These are phyloP conservation scores for Hypomontagnella monticulosa DNA, from an alignment of 495 filamentous ascomycete genomes.

Conservation along the genomic window DNA sequence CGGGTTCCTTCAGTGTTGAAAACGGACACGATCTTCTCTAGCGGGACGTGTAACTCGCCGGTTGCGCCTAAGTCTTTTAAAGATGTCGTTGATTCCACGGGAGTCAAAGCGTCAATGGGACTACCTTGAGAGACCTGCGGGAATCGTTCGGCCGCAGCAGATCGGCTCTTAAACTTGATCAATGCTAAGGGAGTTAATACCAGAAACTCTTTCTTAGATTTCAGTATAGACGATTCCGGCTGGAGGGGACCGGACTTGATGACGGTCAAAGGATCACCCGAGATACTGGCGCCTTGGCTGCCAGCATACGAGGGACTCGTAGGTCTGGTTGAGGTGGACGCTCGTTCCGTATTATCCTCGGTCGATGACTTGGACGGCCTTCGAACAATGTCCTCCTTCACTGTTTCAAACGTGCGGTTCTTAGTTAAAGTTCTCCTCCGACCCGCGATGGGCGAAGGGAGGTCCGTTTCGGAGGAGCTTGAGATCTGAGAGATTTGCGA, in stretches of 20 bases:
- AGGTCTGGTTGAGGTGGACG: slow-evolving; percentile 41
- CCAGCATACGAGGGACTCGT: slow-evolving; percentile 41
- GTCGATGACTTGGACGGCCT: slow-evolving; percentile 41
- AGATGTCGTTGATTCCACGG: slow-evolving; percentile 39
- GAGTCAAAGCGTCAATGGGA: slow-evolving; percentile 15
- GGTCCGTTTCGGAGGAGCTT: slow-evolving; percentile 35
- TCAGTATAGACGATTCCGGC: slow-evolving; percentile 79
- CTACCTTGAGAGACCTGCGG: slow-evolving; percentile 43
- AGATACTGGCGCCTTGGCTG: slow-evolving; percentile 38
- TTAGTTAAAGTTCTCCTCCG: slow-evolving; percentile 38
- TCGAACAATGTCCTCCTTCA: slow-evolving; percentile 37
- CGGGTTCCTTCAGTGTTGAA: slow-evolving; percentile 82
- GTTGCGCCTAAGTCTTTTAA: slow-evolving; percentile 22
- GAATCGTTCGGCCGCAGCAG: slow-evolving; percentile 61
- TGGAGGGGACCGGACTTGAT: slow-evolving; percentile 72
- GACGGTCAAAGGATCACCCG: slow-evolving; percentile 25
- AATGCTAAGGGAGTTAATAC: slow-evolving; percentile 90
- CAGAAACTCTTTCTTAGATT: slow-evolving; percentile 87
- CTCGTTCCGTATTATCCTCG: slow-evolving; percentile 37
- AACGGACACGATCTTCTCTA: slow-evolving; percentile 78
- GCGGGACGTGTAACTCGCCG: slow-evolving; percentile 60
- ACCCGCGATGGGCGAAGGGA: slow-evolving; percentile 10
- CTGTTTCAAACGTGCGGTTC: slow-evolving; percentile 29
- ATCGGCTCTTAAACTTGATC: slow-evolving; percentile 80
- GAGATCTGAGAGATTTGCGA: slow-evolving; percentile 45